A percentile compares a stretch with the other conserved stretches of the same genome.
These are phyloP conservation scores for Falciphora oryzae DNA, from an alignment of 2,329 filamentous ascomycete species.

Conservation along the genomic window DNA sequence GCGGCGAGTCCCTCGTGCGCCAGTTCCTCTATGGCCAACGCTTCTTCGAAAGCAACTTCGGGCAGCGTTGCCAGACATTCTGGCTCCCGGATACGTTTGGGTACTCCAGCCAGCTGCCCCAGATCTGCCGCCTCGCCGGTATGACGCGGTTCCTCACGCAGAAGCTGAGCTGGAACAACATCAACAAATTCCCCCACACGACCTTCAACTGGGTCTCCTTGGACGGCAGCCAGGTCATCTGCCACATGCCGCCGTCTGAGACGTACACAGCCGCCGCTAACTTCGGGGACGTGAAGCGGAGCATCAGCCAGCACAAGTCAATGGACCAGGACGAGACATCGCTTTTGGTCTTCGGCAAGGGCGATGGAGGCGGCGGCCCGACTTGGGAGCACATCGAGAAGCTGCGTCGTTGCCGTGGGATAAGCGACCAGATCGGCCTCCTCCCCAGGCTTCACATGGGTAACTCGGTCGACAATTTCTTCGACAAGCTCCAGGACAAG, in stretches of 20 bases:
- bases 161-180: constrained; percentile 99
- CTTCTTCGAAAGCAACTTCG: constrained; percentile 91
- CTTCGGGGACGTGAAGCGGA: constrained; percentile 89
- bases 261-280: constrained; percentile 93
- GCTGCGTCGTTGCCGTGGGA: constrained; percentile 82
- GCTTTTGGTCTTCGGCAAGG: constrained; percentile 90
- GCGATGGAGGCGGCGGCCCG: constrained; percentile 90
- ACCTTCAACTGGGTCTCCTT: constrained; percentile 98
- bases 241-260: constrained; percentile 93
- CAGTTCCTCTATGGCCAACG: constrained; percentile 95
- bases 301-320: constrained; percentile 88
- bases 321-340: constrained; percentile 90
- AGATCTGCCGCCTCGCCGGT: constrained; percentile 86
- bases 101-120: constrained; percentile 90
- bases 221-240: constrained; percentile 93
- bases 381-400: constrained; percentile 95
- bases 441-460: constrained; percentile 87
- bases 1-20: constrained; percentile 86
- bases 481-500: constrained; percentile 77
- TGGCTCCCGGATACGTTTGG: constrained; percentile 99
- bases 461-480: constrained; percentile 89
- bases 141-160: constrained; percentile 98
- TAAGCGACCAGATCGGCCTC: constrained; percentile 79
- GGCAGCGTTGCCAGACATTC: constrained; percentile 81
- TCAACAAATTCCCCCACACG: constrained; percentile 97